These are phyloP conservation scores for Chamaecyparis obtusa DNA, from an alignment of 75 land plant species.

Conservation along the genomic window DNA sequence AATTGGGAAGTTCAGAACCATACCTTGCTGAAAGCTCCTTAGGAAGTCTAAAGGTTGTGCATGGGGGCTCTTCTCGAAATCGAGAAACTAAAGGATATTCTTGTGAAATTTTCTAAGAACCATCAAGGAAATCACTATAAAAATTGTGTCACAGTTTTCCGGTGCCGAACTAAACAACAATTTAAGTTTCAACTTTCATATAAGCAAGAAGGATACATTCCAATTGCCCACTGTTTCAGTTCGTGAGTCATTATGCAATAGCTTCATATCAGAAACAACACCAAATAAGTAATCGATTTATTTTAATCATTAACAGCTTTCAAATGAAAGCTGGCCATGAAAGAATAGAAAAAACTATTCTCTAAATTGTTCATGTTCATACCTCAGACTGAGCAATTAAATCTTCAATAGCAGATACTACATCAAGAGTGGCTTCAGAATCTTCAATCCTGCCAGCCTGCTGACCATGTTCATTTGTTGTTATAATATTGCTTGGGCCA, in stretches of 20 bases:
- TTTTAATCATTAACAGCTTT: neutral
- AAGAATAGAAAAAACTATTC: neutral
- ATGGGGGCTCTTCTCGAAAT: conserved; percentile 27
- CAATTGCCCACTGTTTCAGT: conserved; percentile 19
- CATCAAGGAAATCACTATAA: conserved; percentile 17
- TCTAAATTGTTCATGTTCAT: neutral
- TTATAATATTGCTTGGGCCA: neutral
- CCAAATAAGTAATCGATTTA: neutral
- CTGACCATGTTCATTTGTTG: conserved; percentile 1
- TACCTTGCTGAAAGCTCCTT: conserved; percentile 41
- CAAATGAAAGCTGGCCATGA: neutral
- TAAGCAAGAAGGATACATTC: conserved; percentile 46
- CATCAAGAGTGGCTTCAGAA: conserved; percentile 50
- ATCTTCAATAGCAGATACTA: conserved; percentile 85
- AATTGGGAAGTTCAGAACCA: neutral
- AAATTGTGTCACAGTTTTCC: neutral
- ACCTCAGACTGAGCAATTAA: conserved; percentile 86
- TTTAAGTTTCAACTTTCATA: neutral
- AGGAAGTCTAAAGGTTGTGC: conserved; percentile 22
- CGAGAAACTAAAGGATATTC: conserved; percentile 25
- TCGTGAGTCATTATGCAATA: conserved; percentile 34
- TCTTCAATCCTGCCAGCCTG: conserved; percentile 7
- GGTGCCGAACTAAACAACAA: neutral
- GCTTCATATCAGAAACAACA: conserved; percentile 17
- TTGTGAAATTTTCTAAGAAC: conserved; percentile 27